These are phyloP conservation scores for Xylaria hypoxylon DNA, from an alignment of 2,329 filamentous ascomycete genomes.

Conservation along the genomic window DNA sequence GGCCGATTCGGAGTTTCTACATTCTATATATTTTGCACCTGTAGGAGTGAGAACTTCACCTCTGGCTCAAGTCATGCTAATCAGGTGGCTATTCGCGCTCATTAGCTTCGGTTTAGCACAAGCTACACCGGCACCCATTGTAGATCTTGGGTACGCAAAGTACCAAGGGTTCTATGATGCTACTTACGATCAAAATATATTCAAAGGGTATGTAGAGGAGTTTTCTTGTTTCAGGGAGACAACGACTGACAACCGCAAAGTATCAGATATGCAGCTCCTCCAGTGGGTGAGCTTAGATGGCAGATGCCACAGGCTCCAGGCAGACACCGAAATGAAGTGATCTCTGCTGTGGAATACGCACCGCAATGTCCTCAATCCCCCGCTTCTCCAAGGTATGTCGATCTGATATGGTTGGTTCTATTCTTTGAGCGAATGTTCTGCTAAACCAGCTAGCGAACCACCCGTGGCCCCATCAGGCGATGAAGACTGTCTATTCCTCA, in stretches of 20 bases:
- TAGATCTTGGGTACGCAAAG: slow-evolving; percentile 59
- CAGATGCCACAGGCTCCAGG: slow-evolving; percentile 53
- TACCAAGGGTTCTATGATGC: slow-evolving; percentile 58
- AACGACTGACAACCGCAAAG: slow-evolving; percentile 46
- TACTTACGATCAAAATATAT: slow-evolving; percentile 56
- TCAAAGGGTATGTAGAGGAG: slow-evolving; percentile 55
- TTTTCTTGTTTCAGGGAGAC: neutral
- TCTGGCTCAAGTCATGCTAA: slow-evolving; percentile 19
- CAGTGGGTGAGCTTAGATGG: slow-evolving; percentile 58
- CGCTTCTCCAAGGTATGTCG: slow-evolving; percentile 34
- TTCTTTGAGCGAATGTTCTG: neutral
- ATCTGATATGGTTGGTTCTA: neutral
- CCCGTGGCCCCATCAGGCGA: slow-evolving; percentile 43
- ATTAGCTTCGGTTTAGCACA: slow-evolving; percentile 22
- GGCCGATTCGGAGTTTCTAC: neutral
- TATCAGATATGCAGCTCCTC: slow-evolving; percentile 60
- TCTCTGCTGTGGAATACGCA: slow-evolving; percentile 49
- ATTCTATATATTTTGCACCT: neutral
- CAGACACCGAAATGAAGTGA: slow-evolving; percentile 48
- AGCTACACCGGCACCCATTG: slow-evolving; percentile 42
- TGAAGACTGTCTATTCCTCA: slow-evolving; percentile 63
- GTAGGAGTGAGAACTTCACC: no score
- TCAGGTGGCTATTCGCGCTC: slow-evolving; percentile 17
- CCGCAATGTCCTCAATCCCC: slow-evolving; percentile 52
- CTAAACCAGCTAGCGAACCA: slow-evolving; percentile 20